These are phyloP conservation scores for Stachybotrys elegans DNA, from an alignment of 2,329 filamentous ascomycete species.

Conservation along the genomic window DNA sequence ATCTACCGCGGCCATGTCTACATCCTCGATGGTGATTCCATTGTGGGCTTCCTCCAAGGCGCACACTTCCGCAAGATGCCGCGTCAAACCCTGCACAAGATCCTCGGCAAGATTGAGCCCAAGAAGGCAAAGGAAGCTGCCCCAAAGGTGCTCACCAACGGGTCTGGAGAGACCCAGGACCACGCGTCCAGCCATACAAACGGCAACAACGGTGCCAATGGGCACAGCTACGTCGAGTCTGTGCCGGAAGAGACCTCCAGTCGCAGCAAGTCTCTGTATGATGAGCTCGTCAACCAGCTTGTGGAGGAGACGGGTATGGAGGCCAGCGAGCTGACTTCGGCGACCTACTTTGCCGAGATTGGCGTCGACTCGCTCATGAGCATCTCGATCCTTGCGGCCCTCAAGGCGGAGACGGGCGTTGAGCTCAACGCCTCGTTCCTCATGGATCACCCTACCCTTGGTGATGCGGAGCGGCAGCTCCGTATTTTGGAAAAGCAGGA, in stretches of 20 bases:
- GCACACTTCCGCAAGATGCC: neutral
- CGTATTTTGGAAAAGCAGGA: neutral
- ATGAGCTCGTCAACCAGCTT: conserved; percentile 31
- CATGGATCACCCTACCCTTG: neutral
- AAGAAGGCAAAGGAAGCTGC: conserved; percentile 25
- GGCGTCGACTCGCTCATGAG: conserved; percentile 50
- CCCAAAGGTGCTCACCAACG: too few species aligned
- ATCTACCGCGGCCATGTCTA: conserved; percentile 45
- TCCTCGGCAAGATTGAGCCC: conserved; percentile 19
- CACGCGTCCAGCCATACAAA: neutral
- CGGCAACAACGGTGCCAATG: neutral
- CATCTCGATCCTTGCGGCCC: neutral
- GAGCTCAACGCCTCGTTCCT: neutral
- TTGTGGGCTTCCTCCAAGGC: conserved; percentile 45
- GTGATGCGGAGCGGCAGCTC: neutral
- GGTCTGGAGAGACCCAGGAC: neutral
- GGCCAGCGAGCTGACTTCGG: conserved; percentile 54
- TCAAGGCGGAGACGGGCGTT: neutral
- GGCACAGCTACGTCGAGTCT: neutral
- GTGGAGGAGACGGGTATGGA: conserved; percentile 68
- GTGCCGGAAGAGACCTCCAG: conserved; percentile 6
- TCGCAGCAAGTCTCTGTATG: conserved; percentile 6
- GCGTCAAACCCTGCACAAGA: neutral
- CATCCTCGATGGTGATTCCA: conserved; percentile 47
- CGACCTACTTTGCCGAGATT: conserved; percentile 48